phyloP scores from a whole-genome alignment of 257 asterid species.

The Gentiana macrophylla region DNA sequence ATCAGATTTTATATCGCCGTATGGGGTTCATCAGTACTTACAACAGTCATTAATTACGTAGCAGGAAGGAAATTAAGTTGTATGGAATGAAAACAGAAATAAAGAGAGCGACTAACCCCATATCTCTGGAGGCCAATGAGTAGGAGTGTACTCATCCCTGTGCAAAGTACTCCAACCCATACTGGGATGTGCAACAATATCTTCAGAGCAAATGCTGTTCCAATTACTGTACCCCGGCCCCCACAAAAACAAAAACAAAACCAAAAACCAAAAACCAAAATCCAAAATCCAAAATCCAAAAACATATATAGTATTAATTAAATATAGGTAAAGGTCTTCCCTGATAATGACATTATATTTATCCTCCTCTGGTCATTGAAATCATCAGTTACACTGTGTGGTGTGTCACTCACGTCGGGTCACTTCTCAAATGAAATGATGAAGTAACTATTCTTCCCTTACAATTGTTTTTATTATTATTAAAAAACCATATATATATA shows the following conservation, averaged over 20 bases:
- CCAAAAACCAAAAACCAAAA: too few species aligned
- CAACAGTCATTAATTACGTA: neutral
- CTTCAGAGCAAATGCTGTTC: slow-evolving; percentile 88
- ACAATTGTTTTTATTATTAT: too few species aligned
- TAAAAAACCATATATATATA: too few species aligned
- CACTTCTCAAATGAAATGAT: too few species aligned
- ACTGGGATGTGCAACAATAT: slow-evolving; percentile 70
- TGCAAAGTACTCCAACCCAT: slow-evolving; percentile 84
- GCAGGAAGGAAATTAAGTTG: too few species aligned
- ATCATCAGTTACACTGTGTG: too few species aligned
- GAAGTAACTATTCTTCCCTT: too few species aligned
- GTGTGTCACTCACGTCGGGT: too few species aligned
- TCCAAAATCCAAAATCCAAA: too few species aligned
- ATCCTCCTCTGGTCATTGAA: neutral
- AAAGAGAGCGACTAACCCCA: slow-evolving; percentile 38
- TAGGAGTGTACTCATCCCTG: slow-evolving; percentile 77
- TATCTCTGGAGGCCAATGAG: slow-evolving; percentile 69
- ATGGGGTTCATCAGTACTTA: neutral
- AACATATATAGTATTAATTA: neutral
- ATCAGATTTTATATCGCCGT: neutral
- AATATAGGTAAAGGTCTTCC: neutral
- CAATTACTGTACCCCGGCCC: slow-evolving; percentile 68
- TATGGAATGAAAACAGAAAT: too few species aligned
- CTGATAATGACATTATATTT: neutral
- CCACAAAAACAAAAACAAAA: neutral